Evolutionary conservation across 2,329 filamentous ascomycete genomes (phyloP).

Genomic region (Cercospora sp.): DNA sequence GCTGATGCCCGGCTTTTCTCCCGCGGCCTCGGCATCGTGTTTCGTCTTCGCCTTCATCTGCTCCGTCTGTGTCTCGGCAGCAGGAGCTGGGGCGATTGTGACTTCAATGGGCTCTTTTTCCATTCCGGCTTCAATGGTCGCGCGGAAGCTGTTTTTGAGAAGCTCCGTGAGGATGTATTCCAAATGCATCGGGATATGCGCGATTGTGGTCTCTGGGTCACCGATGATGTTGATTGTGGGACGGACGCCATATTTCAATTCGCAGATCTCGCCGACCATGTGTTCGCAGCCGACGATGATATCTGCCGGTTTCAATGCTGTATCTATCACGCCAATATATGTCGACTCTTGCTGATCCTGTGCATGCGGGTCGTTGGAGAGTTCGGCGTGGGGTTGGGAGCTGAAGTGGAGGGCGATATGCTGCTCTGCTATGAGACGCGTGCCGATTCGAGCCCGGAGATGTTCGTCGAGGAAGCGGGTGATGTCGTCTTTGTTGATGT

Average conservation of each 20-base stretch:
- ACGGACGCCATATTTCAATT: constrained; percentile 89
- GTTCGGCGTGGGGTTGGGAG: constrained; percentile 68
- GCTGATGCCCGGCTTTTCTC: constrained; percentile 31
- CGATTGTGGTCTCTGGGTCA: constrained; percentile 82
- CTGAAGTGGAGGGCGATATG: constrained; percentile 86
- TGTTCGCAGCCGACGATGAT: constrained; percentile 83
- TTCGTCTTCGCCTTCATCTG: constrained; percentile 22
- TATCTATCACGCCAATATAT: constrained; percentile 96
- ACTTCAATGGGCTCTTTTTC: constrained; percentile 82
- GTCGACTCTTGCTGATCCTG: constrained; percentile 44
- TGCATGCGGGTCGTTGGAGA: constrained; percentile 42
- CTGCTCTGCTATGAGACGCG: constrained; percentile 90
- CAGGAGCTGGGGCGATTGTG: constrained; percentile 75
- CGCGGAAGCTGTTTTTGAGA: constrained; percentile 94
- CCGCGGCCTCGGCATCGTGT: constrained; percentile 16
- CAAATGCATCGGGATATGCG: constrained; percentile 91
- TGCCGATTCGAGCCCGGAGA: constrained; percentile 89
- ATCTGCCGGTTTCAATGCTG: constrained; percentile 75
- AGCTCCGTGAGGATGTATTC: constrained; percentile 97
- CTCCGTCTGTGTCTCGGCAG: constrained; percentile 44
- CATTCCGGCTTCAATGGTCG: constrained; percentile 81
- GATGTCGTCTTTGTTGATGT: constrained; percentile 80
- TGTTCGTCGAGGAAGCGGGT: constrained; percentile 92
- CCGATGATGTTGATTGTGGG: constrained; percentile 80
- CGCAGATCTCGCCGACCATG: constrained; percentile 94